A percentile compares a stretch with the other conserved stretches of the same genome.
Conservation (phyloP, 805 yeast genomes). For the Candida sakaeoensis region DNA sequence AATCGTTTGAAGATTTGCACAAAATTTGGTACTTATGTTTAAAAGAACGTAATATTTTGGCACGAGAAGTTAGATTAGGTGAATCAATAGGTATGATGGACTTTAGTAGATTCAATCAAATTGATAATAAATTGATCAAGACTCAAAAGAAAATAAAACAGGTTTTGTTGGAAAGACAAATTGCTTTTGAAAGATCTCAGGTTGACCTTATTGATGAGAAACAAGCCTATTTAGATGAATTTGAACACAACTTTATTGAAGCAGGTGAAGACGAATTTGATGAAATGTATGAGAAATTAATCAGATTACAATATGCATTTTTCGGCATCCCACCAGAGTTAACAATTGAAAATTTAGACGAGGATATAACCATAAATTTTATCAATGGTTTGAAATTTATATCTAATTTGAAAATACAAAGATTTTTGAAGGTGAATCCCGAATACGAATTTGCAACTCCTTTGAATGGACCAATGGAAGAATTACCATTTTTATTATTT, state of each 20-base stretch:
- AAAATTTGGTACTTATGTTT: slow-evolving; percentile 84
- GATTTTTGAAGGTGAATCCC: slow-evolving; percentile 24
- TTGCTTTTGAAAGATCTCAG: slow-evolving; percentile 60
- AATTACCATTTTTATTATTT: slow-evolving; percentile 36
- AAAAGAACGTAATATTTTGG: slow-evolving; percentile 75
- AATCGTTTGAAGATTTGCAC: slow-evolving; percentile 89
- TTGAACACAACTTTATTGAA: slow-evolving; percentile 54
- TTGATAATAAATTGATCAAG: slow-evolving; percentile 34
- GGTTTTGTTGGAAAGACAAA: slow-evolving; percentile 82
- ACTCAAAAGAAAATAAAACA: slow-evolving; percentile 64
- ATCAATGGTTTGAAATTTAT: slow-evolving; percentile 68
- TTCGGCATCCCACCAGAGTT: slow-evolving; percentile 79
- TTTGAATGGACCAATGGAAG: slow-evolving; percentile 38
- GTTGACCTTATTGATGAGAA: slow-evolving; percentile 42
- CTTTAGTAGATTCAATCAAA: slow-evolving; percentile 19
- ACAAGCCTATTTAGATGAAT: slow-evolving; percentile 49
- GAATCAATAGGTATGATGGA: slow-evolving; percentile 20
- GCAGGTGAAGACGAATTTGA: slow-evolving; percentile 48
- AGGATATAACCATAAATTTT: slow-evolving; percentile 45
- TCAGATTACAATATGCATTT: slow-evolving; percentile 75
- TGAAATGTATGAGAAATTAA: slow-evolving; percentile 64
- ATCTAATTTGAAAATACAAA: slow-evolving; percentile 61
- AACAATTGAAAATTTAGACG: slow-evolving; percentile 50
- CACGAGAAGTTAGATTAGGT: slow-evolving; percentile 68
- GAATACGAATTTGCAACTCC: slow-evolving; percentile 22